These are phyloP conservation scores for Mycena galopus DNA, from an alignment of 768 basidiomycete species.

Conservation along the genomic window DNA sequence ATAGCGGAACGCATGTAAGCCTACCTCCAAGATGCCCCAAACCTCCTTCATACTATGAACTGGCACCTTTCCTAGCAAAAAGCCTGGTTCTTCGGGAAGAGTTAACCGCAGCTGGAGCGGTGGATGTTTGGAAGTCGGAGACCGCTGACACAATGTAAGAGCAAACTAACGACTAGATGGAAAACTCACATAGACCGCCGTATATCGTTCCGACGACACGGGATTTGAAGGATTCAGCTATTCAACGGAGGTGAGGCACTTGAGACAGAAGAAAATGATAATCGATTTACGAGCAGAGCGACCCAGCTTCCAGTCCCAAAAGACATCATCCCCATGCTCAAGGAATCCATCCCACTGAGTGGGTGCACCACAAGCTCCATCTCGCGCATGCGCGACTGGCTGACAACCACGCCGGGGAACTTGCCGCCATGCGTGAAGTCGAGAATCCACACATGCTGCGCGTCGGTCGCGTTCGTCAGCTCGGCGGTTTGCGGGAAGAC, in stretches of 20 bases:
- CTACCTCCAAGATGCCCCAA: conserved; percentile 81
- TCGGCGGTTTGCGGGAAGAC: conserved; percentile 60
- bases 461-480: conserved; percentile 43
- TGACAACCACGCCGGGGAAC: conserved; percentile 73
- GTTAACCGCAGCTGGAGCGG: conserved; percentile 76
- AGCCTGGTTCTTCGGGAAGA: conserved; percentile 82
- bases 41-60: conserved; percentile 81
- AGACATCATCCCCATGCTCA: conserved; percentile 57
- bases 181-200: conserved; percentile 71
- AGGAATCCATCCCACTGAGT: conserved; percentile 60
- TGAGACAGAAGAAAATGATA: not conserved
- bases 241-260: not conserved
- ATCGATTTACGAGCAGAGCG: conserved; percentile 67
- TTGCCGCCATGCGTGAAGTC: conserved; percentile 76
- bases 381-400: conserved; percentile 79
- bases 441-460: conserved; percentile 70
- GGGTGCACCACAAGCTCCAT: conserved; percentile 76
- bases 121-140: conserved; percentile 76
- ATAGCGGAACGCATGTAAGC: conserved; percentile 2
- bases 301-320: conserved; percentile 73
- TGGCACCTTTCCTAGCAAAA: conserved; percentile 76
- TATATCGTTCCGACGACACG: conserved; percentile 73
- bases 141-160: conserved; percentile 57
- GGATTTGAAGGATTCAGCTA: conserved; percentile 68
- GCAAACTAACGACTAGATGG: not conserved